Conservation (phyloP, 1,284 basidiomycete genomes). For the Microstroma glucosiphilum region DNA sequence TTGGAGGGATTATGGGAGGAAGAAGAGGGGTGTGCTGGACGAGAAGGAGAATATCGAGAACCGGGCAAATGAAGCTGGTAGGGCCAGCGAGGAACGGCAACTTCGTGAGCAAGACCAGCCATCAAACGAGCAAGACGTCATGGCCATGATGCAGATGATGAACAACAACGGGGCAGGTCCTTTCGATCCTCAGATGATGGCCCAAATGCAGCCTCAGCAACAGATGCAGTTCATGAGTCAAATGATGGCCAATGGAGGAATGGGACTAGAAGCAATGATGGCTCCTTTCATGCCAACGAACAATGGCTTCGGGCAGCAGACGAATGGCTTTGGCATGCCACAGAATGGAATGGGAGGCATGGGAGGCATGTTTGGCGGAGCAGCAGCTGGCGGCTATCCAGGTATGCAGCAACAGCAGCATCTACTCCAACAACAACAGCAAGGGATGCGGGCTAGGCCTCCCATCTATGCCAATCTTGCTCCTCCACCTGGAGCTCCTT, state of each 20-base stretch:
- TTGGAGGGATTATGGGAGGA: conserved; percentile 85
- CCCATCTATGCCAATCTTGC: not conserved
- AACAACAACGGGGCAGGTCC: conserved; percentile 3
- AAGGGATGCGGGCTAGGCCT: not conserved
- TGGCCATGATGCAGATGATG: conserved; percentile 11
- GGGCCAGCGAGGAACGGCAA: conserved; percentile 2
- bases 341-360: conserved; percentile 6
- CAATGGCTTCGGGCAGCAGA: not conserved
- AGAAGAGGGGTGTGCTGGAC: conserved; percentile 73
- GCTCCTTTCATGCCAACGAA: not conserved
- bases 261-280: conserved; percentile 2
- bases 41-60: conserved; percentile 57
- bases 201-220: conserved; percentile 10
- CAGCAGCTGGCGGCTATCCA: conserved; percentile 5
- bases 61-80: not conserved
- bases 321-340: not conserved
- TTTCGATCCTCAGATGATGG: conserved; percentile 7
- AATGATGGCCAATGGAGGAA: conserved; percentile 6
- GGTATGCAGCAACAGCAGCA: not conserved
- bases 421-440: conserved; percentile 5
- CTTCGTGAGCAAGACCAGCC: conserved; percentile 8
- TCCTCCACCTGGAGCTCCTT: not conserved
- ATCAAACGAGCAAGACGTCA: conserved; percentile 4
- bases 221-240: conserved; percentile 13
- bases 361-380: conserved; percentile 2